These are phyloP conservation scores for Globisporangium sylvaticum DNA, from an alignment of 352 stramenopile species.

Conservation along the genomic window DNA sequence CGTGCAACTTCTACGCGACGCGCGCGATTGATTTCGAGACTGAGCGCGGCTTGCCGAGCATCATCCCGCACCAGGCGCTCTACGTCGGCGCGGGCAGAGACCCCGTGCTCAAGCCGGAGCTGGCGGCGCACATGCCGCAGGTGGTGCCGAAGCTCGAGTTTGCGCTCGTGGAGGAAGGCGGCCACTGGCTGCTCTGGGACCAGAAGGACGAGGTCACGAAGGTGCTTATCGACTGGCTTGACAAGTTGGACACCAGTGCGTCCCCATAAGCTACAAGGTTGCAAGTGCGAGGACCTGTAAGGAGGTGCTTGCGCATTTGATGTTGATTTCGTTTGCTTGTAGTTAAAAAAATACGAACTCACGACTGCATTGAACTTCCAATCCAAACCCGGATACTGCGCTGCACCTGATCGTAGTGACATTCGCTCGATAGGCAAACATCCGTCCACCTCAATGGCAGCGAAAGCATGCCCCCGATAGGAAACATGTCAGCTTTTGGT, in stretches of 20 bases:
- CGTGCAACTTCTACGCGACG: slow-evolving; percentile 36
- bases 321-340: background rate
- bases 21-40: slow-evolving; percentile 42
- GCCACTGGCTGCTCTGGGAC: slow-evolving; percentile 15
- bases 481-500: no score
- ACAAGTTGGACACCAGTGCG: slow-evolving; percentile 3
- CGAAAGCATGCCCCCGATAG: no score
- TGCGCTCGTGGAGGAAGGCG: slow-evolving; percentile 7
- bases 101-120: slow-evolving; percentile 38
- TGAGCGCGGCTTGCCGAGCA: slow-evolving; percentile 25
- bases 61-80: slow-evolving; percentile 36
- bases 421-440: no score
- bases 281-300: background rate
- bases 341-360: background rate
- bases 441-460: no score
- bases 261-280: background rate
- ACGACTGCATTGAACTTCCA: background rate
- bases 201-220: slow-evolving; percentile 9
- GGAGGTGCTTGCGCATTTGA: background rate
- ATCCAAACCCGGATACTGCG: no score
- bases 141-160: slow-evolving; percentile 10
- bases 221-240: slow-evolving; percentile 9
- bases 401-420: no score
- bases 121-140: slow-evolving; percentile 34
- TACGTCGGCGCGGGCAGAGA: slow-evolving; percentile 42